Conservation (phyloP, 1,139 yeast genomes). For the Pichia norvegensis region DNA sequence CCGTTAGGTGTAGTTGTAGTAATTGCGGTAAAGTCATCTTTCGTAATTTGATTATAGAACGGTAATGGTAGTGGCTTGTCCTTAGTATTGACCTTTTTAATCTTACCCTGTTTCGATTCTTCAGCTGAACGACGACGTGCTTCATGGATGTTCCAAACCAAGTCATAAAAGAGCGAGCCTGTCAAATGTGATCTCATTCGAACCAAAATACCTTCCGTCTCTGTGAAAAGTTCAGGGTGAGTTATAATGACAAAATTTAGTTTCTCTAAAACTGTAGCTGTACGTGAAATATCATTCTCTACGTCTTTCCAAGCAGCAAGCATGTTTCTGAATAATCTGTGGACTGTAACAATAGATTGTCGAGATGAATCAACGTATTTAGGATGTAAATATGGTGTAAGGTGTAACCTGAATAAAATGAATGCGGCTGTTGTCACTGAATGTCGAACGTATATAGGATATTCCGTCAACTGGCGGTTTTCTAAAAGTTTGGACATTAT, state of each 20-base stretch:
- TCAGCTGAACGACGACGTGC: slow-evolving; percentile 68
- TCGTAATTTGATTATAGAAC: slow-evolving; percentile 88
- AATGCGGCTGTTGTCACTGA: slow-evolving; percentile 77
- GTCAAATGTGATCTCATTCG: slow-evolving; percentile 90
- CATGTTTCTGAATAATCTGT: slow-evolving; percentile 77
- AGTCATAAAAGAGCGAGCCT: slow-evolving; percentile 83
- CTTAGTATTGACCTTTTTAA: slow-evolving; percentile 10
- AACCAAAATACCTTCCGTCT: slow-evolving; percentile 64
- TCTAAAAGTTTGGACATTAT: slow-evolving; percentile 67
- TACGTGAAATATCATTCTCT: slow-evolving; percentile 83
- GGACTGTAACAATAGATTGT: slow-evolving; percentile 89
- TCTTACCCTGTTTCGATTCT: slow-evolving; percentile 16
- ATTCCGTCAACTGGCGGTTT: slow-evolving; percentile 61
- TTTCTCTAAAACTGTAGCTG: slow-evolving; percentile 88
- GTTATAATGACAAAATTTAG: slow-evolving; percentile 80
- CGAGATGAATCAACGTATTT: slow-evolving; percentile 82
- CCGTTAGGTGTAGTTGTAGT: slow-evolving; percentile 89
- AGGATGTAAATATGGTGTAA: slow-evolving; percentile 68
- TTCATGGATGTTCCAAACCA: slow-evolving; percentile 93
- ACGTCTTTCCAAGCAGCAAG: slow-evolving; percentile 87
- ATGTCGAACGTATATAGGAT: slow-evolving; percentile 83
- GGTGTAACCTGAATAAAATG: slow-evolving; percentile 70
- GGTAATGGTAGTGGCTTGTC: slow-evolving; percentile 64
- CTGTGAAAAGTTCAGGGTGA: slow-evolving; percentile 74
- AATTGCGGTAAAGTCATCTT: slow-evolving; percentile 79